A percentile compares a stretch with the other conserved stretches of the same genome.
Conservation (phyloP, 139 green algal genomes). For the Chlorella sp. region DNA sequence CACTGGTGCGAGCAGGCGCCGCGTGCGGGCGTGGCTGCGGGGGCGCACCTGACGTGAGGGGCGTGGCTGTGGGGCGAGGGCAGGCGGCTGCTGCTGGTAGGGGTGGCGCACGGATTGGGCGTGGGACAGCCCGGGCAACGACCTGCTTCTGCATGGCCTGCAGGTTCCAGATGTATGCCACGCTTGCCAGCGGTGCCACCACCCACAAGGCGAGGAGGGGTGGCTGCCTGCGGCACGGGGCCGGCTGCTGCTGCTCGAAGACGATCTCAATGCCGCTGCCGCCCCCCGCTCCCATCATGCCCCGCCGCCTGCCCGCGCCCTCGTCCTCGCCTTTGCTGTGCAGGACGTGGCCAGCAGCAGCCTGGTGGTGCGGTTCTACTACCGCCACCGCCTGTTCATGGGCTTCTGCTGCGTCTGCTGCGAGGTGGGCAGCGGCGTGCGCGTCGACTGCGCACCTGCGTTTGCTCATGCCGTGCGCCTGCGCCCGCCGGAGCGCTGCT, state of each 20-base stretch:
- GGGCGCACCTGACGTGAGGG: too few relatives aligned
- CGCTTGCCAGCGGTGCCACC: slow-evolving; percentile 59
- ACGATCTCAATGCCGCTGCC: neutral
- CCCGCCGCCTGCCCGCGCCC: neutral
- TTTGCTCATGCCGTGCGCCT: neutral
- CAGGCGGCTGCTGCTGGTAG: too few relatives aligned
- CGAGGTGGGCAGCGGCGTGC: slow-evolving; percentile 58
- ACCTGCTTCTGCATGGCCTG: too few relatives aligned
- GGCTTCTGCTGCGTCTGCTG: slow-evolving; percentile 92
- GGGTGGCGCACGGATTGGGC: too few relatives aligned
- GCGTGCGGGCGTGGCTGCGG: too few relatives aligned
- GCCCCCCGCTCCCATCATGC: neutral
- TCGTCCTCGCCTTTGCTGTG: neutral
- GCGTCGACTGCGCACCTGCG: neutral
- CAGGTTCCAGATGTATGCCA: slow-evolving; percentile 92
- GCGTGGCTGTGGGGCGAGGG: too few relatives aligned
- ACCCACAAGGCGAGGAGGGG: slow-evolving; percentile 78
- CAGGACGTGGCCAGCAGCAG: slow-evolving; percentile 72
- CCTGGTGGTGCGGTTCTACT: slow-evolving; percentile 90
- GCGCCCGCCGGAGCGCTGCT: neutral
- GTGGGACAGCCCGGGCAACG: too few relatives aligned
- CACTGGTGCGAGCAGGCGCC: neutral
- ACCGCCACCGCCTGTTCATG: slow-evolving; percentile 93
- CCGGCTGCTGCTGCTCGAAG: neutral
- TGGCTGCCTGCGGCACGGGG: neutral